These are phyloP conservation scores for Epichloe bromicola DNA, from an alignment of 2,329 filamentous ascomycete genomes.

Conservation along the genomic window DNA sequence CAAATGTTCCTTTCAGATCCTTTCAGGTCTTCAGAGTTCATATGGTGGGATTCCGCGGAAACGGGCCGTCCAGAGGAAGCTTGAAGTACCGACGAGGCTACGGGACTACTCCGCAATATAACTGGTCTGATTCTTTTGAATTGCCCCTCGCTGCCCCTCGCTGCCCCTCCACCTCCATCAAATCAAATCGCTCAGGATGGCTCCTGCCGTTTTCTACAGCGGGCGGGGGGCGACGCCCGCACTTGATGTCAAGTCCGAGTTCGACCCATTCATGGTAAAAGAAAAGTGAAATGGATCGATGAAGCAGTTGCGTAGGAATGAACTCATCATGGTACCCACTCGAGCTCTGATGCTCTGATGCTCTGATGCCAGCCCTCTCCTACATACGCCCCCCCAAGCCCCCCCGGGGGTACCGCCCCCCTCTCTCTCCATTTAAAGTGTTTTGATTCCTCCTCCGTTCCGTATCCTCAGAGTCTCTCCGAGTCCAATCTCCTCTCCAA, in stretches of 20 bases:
- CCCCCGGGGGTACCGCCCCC: not conserved
- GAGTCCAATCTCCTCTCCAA: not conserved
- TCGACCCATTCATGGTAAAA: not conserved
- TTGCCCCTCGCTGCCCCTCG: not conserved
- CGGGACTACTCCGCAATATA: too few relatives aligned
- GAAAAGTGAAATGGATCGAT: not conserved
- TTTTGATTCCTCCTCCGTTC: not conserved
- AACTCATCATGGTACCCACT: slow-evolving; percentile 5
- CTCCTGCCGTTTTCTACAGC: not conserved
- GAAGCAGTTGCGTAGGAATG: not conserved
- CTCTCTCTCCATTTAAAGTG: not conserved
- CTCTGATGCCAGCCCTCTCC: not conserved
- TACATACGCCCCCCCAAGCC: not conserved
- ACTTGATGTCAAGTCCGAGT: not conserved
- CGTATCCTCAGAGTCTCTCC: not conserved
- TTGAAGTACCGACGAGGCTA: too few relatives aligned
- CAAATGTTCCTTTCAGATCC: too few relatives aligned
- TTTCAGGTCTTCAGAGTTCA: too few relatives aligned
- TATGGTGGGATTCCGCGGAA: too few relatives aligned
- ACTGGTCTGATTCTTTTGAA: too few relatives aligned
- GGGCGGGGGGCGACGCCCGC: not conserved
- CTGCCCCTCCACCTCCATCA: not conserved
- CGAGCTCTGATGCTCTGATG: not conserved
- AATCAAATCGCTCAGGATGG: not conserved
- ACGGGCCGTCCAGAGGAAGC: too few relatives aligned